Evolutionary conservation across 805 yeast species (phyloP).

Genomic region (Suhomyces tanzawaensis): DNA sequence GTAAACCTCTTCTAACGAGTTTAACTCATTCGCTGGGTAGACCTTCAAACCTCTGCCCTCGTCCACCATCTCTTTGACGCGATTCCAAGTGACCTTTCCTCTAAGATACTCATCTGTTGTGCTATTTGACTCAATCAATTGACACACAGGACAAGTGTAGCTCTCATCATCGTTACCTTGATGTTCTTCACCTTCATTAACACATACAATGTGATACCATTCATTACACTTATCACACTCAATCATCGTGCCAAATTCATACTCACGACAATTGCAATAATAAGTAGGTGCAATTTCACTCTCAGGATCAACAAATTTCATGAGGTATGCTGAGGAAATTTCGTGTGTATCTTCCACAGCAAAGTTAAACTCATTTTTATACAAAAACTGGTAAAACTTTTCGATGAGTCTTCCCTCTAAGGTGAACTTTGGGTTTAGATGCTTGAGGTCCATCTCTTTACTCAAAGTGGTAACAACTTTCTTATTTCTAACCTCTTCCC

Average conservation of each 20-base stretch:
- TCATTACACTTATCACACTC: constrained; percentile 69
- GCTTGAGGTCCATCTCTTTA: constrained; percentile 14
- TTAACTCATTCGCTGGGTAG: constrained; percentile 21
- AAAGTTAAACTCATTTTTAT: constrained; percentile 25
- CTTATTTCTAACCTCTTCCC: constrained; percentile 13
- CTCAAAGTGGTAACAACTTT: constrained; percentile 18
- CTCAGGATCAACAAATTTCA: constrained; percentile 9
- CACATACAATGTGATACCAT: constrained; percentile 68
- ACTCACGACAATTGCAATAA: constrained; percentile 63
- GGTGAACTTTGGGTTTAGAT: constrained; percentile 17
- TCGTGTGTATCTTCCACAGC: constrained; percentile 27
- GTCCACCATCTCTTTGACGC: constrained; percentile 12
- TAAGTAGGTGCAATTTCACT: constrained; percentile 14
- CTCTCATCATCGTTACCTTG: constrained; percentile 19
- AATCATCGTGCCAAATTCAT: constrained; percentile 62
- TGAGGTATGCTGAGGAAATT: constrained; percentile 23
- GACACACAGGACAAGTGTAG: constrained; percentile 33
- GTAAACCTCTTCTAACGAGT: constrained; percentile 13
- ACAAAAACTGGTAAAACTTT: constrained; percentile 16
- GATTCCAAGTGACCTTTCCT: constrained; percentile 13
- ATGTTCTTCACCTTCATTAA: constrained; percentile 25
- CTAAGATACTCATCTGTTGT: constrained; percentile 14
- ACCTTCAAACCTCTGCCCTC: constrained; percentile 17
- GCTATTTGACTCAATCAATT: constrained; percentile 18
- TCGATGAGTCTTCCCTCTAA: constrained; percentile 19